These are phyloP conservation scores for Ogataea philodendri DNA, from an alignment of 805 yeast genomes.

Conservation along the genomic window DNA sequence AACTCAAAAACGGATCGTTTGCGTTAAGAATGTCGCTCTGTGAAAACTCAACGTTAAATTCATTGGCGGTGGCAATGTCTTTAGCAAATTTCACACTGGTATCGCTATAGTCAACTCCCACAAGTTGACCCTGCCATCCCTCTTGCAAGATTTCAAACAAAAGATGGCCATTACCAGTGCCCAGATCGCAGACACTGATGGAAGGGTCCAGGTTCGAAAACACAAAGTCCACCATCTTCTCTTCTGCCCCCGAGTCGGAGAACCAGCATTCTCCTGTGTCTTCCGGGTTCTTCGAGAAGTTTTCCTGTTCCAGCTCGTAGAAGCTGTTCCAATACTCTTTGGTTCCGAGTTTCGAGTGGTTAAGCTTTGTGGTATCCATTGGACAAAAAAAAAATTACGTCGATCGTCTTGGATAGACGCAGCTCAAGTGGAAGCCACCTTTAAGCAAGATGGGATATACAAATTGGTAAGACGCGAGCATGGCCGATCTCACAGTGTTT, in stretches of 20 bases:
- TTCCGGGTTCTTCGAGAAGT: constrained; percentile 68
- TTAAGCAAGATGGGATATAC: too few species aligned
- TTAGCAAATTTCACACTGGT: constrained; percentile 76
- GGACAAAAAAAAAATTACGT: constrained; percentile 6
- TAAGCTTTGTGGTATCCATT: constrained; percentile 41
- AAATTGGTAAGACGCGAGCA: too few species aligned
- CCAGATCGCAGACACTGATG: constrained; percentile 67
- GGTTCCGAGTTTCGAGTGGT: constrained; percentile 83
- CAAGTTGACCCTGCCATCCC: constrained; percentile 53
- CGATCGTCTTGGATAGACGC: constrained; percentile 8
- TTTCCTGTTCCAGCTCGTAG: constrained; percentile 67
- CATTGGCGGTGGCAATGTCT: constrained; percentile 47
- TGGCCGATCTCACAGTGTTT: too few species aligned
- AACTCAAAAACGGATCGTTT: constrained; percentile 34
- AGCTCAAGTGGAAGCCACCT: background rate
- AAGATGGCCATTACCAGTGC: constrained; percentile 96
- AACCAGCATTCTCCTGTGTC: constrained; percentile 98
- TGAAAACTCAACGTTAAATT: constrained; percentile 45
- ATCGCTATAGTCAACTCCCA: constrained; percentile 86
- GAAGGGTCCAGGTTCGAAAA: constrained; percentile 42
- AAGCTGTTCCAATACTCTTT: constrained; percentile 90
- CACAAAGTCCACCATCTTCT: constrained; percentile 72
- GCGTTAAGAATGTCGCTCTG: constrained; percentile 66
- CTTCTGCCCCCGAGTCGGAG: constrained; percentile 90
- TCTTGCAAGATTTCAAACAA: constrained; percentile 67